These are phyloP conservation scores for Astrocystis sublimbata DNA, from an alignment of 495 filamentous ascomycete genomes.

Conservation along the genomic window DNA sequence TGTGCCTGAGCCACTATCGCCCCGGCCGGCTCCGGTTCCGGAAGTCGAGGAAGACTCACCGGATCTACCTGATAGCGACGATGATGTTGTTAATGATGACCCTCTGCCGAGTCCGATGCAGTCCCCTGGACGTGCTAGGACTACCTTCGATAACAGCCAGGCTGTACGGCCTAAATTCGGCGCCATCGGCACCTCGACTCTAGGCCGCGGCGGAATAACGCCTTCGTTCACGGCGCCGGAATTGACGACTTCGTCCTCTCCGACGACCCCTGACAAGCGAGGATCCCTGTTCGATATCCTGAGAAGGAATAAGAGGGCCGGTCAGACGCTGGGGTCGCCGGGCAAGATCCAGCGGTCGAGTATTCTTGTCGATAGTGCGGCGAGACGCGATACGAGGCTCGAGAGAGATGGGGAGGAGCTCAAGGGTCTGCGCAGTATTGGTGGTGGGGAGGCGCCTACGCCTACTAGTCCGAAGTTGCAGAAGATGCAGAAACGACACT, in stretches of 20 bases:
- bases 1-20: constrained; percentile 18
- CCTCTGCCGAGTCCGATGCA: constrained; percentile 29
- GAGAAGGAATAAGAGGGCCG: constrained; percentile 46
- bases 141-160: not conserved
- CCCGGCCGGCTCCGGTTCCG: constrained; percentile 29
- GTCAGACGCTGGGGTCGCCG: too few relatives aligned
- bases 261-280: constrained; percentile 26
- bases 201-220: constrained; percentile 31
- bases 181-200: constrained; percentile 31
- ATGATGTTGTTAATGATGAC: too few relatives aligned
- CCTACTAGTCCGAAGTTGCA: constrained; percentile 35
- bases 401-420: constrained; percentile 51
- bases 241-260: too few relatives aligned
- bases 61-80: constrained; percentile 32
- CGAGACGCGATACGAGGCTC: constrained; percentile 51
- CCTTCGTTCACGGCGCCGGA: constrained; percentile 27
- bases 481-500: constrained; percentile 30
- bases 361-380: constrained; percentile 48
- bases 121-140: constrained; percentile 13
- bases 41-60: constrained; percentile 43
- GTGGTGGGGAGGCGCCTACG: too few relatives aligned
- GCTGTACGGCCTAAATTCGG: constrained; percentile 20
- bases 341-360: constrained; percentile 46
- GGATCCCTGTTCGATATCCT: constrained; percentile 49
- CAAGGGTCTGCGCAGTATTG: constrained; percentile 27